Base-by-base conservation (phyloP, 164 flowering plant species). In the Vitis amurensis region DNA sequence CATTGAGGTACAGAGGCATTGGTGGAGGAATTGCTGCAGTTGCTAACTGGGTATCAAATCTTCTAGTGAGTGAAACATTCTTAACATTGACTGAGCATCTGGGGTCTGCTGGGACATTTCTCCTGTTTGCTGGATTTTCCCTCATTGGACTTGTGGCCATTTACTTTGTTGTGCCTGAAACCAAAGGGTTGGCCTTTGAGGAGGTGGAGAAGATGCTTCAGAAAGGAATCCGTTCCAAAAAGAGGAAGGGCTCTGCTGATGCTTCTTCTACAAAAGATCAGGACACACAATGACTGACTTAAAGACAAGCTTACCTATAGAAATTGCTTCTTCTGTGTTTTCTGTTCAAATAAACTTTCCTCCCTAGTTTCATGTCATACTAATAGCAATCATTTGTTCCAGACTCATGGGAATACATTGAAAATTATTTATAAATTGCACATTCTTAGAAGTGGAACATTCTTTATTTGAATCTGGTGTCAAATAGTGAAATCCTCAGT, bases 21-120 rank as follows among this genome's bases (percentile, higher is more conserved):
- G 89, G 97, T 1, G 97, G 98, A 59, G 98, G 97, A 9, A 84
- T 95, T 12, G 97, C 97, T 12, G 97, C 97, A 1, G 86, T 88
- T 14, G 71, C 90, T 2, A 92, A 92, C 77, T 94, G 97, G 98
- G 29, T 70, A 2, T 80, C 97, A 0, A 94, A 92, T 75, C 88
- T 94, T 14, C 77, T 92, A 0, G 90, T 94, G 53, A 85, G 91
- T 29, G 76, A 81, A 59, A 70, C 93, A 0, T 91, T 89, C 80
- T 74, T 92, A 37, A 73, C 86, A 1, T 65, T 92, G 55, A 88
- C 92, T 17, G 89, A 88, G 66, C 82, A 87, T 27, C 67, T 94
- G 6, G 97, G 97, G 4, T 72, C 94, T 8, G 72, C 91, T 0
- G 86, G 83, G 0, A 92, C 97, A 1, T 94, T 94, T 64, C 81